Evolutionary conservation across 257 asterid species (phyloP).

Genomic region (Anisodus acutangulus): DNA sequence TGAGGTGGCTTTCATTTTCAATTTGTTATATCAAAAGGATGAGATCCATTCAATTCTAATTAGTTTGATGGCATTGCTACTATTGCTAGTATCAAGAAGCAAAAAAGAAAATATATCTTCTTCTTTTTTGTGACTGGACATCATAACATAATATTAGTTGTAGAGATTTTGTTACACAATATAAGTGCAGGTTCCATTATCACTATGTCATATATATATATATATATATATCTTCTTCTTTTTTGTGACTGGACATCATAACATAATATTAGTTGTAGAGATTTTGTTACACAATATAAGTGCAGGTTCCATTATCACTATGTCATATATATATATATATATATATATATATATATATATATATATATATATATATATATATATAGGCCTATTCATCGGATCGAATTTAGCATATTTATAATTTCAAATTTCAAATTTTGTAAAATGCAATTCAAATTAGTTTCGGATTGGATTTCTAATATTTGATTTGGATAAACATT

Average conservation of each 20-base stretch:
- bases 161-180: neutral
- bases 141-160: neutral
- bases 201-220: neutral
- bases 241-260: slow-evolving; percentile 16
- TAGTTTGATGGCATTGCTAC: slow-evolving; percentile 14
- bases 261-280: neutral
- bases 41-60: neutral
- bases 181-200: neutral
- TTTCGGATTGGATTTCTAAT: too few species aligned
- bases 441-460: too few species aligned
- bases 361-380: too few species aligned
- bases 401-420: too few species aligned
- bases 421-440: too few species aligned
- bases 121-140: neutral
- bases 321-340: too few species aligned
- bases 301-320: neutral
- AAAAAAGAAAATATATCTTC: neutral
- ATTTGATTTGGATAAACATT: too few species aligned
- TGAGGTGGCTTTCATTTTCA: slow-evolving; percentile 6
- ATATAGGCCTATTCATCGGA: too few species aligned
- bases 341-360: too few species aligned
- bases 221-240: neutral
- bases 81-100: neutral
- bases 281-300: neutral
- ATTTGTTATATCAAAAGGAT: neutral